Evolutionary conservation across 2,329 filamentous ascomycete species (phyloP).

Genomic region (Nigrospora osmanthi): DNA sequence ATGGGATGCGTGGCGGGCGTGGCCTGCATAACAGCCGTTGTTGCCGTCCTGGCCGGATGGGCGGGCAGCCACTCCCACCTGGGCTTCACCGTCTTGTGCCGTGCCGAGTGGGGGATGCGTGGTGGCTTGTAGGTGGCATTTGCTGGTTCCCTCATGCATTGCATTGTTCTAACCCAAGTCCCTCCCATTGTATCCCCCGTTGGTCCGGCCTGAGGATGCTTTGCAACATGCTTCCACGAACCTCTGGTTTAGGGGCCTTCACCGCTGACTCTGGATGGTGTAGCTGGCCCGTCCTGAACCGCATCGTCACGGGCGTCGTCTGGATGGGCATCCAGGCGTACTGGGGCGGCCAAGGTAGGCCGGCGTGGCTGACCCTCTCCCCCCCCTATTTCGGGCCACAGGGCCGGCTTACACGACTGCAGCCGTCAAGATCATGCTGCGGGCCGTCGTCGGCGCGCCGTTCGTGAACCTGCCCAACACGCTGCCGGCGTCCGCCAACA

Average conservation of each 20-base stretch:
- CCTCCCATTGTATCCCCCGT: too few species aligned
- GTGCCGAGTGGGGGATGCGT: constrained; percentile 14
- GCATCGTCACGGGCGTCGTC: constrained; percentile 20
- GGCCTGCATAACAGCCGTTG: constrained; percentile 20
- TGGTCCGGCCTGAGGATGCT: too few species aligned
- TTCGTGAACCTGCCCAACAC: constrained; percentile 16
- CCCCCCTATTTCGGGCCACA: not conserved
- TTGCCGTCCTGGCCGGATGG: constrained; percentile 25
- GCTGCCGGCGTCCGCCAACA: constrained; percentile 13
- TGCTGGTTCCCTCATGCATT: too few species aligned
- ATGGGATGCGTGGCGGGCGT: constrained; percentile 22
- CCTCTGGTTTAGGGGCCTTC: too few species aligned
- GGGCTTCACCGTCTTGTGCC: constrained; percentile 23
- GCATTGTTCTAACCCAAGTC: too few species aligned
- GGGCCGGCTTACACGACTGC: not conserved
- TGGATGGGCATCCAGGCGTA: constrained; percentile 22
- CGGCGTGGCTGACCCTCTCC: too few species aligned
- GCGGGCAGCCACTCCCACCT: constrained; percentile 22
- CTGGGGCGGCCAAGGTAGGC: constrained; percentile 17
- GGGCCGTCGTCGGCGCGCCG: constrained; percentile 17
- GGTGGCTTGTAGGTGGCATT: constrained; percentile 12
- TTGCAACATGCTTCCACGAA: too few species aligned
- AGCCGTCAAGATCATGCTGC: constrained; percentile 20
- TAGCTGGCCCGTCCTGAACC: constrained; percentile 19
- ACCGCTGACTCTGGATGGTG: too few species aligned